phyloP scores from a whole-genome alignment of 1,139 yeast genomes.

The Ogataea hybrid region DNA sequence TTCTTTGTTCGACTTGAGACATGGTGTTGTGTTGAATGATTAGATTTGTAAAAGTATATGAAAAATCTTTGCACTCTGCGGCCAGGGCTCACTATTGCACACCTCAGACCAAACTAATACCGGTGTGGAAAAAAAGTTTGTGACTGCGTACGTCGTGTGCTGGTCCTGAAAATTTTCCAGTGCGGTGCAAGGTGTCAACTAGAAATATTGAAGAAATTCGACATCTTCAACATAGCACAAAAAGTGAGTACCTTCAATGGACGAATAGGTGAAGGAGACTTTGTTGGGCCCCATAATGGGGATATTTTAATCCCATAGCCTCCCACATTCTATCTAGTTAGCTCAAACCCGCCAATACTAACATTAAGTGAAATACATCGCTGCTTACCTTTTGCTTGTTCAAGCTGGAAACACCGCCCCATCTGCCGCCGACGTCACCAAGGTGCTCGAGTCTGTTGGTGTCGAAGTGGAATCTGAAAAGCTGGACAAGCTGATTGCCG shows the following conservation, averaged over 20 bases:
- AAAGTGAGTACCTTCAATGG: slow-evolving; percentile 9
- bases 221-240: slow-evolving; percentile 9
- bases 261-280: background rate
- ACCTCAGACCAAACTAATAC: background rate
- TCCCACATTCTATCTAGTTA: background rate
- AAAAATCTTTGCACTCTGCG: slow-evolving; percentile 12
- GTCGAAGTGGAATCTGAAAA: slow-evolving; percentile 76
- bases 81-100: slow-evolving; percentile 8
- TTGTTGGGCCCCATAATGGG: background rate
- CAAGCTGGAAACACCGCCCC: slow-evolving; percentile 84
- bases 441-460: slow-evolving; percentile 74
- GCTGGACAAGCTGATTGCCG: slow-evolving; percentile 61
- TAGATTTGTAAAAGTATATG: slow-evolving; percentile 5
- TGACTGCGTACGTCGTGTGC: slow-evolving; percentile 11
- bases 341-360: slow-evolving; percentile 13
- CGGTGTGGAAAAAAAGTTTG: background rate
- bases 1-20: slow-evolving; percentile 50
- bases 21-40: slow-evolving; percentile 15
- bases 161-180: slow-evolving; percentile 9
- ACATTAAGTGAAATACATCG: slow-evolving; percentile 74
- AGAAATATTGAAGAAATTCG: slow-evolving; percentile 9
- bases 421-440: slow-evolving; percentile 68
- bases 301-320: no score
- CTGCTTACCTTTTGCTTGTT: slow-evolving; percentile 85
- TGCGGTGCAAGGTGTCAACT: slow-evolving; percentile 13